Evolutionary conservation across 2,329 filamentous ascomycete genomes (phyloP).

Genomic region (Cladosporium phlei): DNA sequence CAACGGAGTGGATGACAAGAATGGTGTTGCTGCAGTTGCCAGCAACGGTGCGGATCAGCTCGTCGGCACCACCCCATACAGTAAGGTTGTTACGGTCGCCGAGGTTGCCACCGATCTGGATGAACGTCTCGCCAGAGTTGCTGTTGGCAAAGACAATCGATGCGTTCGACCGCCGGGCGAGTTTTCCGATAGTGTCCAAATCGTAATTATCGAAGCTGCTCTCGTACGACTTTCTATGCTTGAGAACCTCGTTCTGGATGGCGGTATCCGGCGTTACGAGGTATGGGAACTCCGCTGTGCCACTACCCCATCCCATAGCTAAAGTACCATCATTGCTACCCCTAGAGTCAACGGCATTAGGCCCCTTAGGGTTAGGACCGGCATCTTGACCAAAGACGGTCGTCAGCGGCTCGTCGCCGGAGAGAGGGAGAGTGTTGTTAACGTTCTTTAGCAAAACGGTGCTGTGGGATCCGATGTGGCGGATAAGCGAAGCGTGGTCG

Average conservation of each 20-base stretch:
- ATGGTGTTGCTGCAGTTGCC: conserved; percentile 76
- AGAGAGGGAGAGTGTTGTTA: conserved; percentile 45
- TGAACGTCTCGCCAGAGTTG: conserved; percentile 47
- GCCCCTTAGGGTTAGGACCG: conserved; percentile 41
- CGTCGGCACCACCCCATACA: conserved; percentile 35
- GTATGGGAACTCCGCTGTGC: conserved; percentile 36
- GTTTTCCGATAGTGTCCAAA: conserved; percentile 24
- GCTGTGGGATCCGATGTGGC: conserved; percentile 34
- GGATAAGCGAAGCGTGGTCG: conserved; percentile 30
- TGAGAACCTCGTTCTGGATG: conserved; percentile 25
- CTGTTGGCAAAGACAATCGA: conserved; percentile 21
- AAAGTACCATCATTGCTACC: conserved; percentile 44
- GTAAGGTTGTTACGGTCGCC: conserved; percentile 48
- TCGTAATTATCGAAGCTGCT: conserved; percentile 27
- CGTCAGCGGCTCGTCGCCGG: conserved; percentile 42
- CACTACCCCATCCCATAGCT: conserved; percentile 45
- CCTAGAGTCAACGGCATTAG: conserved; percentile 44
- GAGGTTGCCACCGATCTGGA: conserved; percentile 39
- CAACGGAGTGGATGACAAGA: conserved; percentile 78
- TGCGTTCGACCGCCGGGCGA: conserved; percentile 36
- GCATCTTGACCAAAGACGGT: conserved; percentile 50
- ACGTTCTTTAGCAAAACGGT: conserved; percentile 47
- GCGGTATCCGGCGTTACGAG: conserved; percentile 28
- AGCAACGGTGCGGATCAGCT: conserved; percentile 70
- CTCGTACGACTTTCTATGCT: conserved; percentile 22